Evolutionary conservation across 352 stramenopile genomes (phyloP), one percentile per base, ranked within the genome.

Genomic region (Phytophthora uliginosa): DNA sequence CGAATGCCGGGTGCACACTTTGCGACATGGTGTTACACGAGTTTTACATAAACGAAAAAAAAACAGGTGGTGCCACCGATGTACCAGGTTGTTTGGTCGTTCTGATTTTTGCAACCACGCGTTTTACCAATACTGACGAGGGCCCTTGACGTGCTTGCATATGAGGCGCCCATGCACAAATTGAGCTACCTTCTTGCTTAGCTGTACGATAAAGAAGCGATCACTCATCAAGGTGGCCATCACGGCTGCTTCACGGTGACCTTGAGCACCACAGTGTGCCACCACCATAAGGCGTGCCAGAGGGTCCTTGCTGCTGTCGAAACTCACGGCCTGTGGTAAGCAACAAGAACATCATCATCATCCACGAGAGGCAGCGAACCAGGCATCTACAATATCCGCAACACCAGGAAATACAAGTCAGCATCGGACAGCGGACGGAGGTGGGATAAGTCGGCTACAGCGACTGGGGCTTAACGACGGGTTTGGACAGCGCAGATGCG

Each of bases 401-500:
- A 22, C 2, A 8, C 1, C 26, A 1, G 63, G 63, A 5, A 63
- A 70, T 2, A 51, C 42, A 70, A 64, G 6, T 18, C 15, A 15
- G 17, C 36, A 4, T 59, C 60, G 2, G 20, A 52, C 13, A 67
- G 34, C 6, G 48, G 60, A 8, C 50, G 18, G 0, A 69, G 52
- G 2, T 15, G 40, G 2, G 62, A 69, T 13, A 63, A 12, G 2
- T 61, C 38, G 3, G 51, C 38, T 0, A 62, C 24, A 2, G n/a
- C n/a, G 2, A 24, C 33, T 10, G 20, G 61, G n/a, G n/a, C n/a
- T n/a, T n/a, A n/a, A n/a, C n/a, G 1, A 4, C 53, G 62, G 0
- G 62, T 69, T 8, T 51, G 52, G 0, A 60, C 51, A 31, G 51
- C 61, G 12, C n/a, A n/a, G n/a, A n/a, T n/a, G n/a, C n/a, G n/a